phyloP scores from a whole-genome alignment of 129 eudicot species.

The Mikania micrantha region DNA sequence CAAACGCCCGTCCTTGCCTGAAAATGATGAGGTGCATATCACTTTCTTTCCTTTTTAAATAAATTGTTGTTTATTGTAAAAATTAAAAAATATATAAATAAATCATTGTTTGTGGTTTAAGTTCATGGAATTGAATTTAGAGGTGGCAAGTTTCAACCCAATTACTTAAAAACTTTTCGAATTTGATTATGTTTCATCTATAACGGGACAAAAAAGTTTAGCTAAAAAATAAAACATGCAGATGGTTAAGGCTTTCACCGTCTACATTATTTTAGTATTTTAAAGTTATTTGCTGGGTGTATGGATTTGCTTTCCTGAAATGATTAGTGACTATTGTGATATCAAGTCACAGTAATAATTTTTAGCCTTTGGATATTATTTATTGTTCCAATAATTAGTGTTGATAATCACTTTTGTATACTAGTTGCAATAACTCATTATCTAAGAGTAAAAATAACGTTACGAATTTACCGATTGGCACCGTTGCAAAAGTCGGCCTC shows the following conservation, averaged over 20 bases:
- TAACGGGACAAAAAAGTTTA: neutral
- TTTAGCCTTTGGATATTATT: neutral
- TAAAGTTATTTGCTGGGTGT: neutral
- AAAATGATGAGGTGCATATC: constrained; percentile 59
- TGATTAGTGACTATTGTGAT: too few relatives aligned
- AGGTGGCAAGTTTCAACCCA: neutral
- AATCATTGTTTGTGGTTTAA: neutral
- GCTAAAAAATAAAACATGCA: neutral
- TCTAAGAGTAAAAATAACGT: neutral
- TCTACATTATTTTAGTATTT: too few relatives aligned
- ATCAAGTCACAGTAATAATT: neutral
- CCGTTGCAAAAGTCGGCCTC: too few relatives aligned
- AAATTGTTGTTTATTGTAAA: neutral
- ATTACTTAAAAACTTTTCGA: neutral
- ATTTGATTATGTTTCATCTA: neutral
- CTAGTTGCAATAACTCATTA: too few relatives aligned
- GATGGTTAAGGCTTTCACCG: too few relatives aligned
- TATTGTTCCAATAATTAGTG: too few relatives aligned
- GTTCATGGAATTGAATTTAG: neutral
- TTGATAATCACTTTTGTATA: too few relatives aligned
- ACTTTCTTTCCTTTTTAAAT: neutral
- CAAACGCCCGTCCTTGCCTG: constrained; percentile 38
- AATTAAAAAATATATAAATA: too few relatives aligned
- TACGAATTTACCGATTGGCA: neutral
- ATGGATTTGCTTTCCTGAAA: neutral